Evolutionary conservation across 345 rosid genomes (phyloP).

Genomic region (Eutrema yunnanense): DNA sequence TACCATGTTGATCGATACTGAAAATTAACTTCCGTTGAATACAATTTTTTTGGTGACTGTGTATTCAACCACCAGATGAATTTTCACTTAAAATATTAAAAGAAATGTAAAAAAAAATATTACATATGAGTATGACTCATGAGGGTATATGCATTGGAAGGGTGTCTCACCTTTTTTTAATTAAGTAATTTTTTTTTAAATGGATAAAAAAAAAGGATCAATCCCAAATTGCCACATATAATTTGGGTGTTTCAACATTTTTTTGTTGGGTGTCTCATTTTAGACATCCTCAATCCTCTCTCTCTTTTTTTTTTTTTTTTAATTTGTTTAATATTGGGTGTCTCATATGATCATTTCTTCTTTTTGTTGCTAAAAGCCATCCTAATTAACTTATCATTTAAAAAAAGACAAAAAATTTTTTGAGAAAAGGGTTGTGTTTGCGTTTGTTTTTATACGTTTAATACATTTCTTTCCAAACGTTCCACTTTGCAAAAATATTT

Average conservation of each 20-base stretch:
- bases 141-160: too few species aligned
- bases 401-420: neutral
- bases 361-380: neutral
- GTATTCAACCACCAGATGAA: neutral
- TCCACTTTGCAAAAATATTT: neutral
- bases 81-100: neutral
- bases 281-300: too few species aligned
- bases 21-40: neutral
- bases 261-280: too few species aligned
- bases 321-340: too few species aligned
- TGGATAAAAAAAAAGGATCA: too few species aligned
- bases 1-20: neutral
- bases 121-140: neutral
- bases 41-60: neutral
- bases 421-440: neutral
- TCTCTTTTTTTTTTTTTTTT: too few species aligned
- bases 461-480: neutral
- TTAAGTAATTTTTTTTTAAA: too few species aligned
- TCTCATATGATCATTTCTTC: too few species aligned
- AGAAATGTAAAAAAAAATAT: neutral
- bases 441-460: neutral
- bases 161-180: too few species aligned
- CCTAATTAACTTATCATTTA: neutral
- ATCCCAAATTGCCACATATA: too few species aligned
- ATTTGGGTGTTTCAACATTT: too few species aligned